Evolutionary conservation across 1,284 basidiomycete species (phyloP), one percentile per base, ranked within the genome.

Genomic region (Papiliotrema nemorosa): DNA sequence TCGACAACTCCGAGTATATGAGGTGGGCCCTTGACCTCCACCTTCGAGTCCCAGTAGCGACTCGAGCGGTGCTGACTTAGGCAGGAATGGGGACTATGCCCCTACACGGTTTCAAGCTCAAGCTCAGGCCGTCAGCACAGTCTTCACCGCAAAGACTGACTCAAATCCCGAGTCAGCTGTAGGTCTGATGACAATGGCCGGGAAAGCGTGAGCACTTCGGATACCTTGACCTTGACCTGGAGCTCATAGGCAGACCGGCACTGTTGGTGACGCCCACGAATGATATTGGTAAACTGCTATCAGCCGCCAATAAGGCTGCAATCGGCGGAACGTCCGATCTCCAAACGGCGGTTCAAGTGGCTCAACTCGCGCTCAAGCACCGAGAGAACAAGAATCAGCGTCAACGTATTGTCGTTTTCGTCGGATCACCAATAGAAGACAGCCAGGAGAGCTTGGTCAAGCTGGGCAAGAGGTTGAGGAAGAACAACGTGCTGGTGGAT

Each of bases 401-500:
- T 25, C 94, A 98, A 69, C 84, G 94, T 37, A 88, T 97, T 61
- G 84, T 98, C 63, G 87, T 90, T 39, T 97, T 98, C 64, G 84
- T 94, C 50, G 92, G 85, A 21, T 93, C 90, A 5, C 96, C 96
- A 0, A 74, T 91, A 13, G 80, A 82, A 27, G 70, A 72, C 43
- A 84, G 88, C 55, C 85, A 88, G 67, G 84, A 86, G 62, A 80
- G 79, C 53, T 83, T 94, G 79, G 78, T 88, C 60, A 85, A 84
- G 72, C 82, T 99, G 16, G 94, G 92, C 21, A 97, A 94, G 80
- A 94, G 91, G 74, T 80, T 99, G 62, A 96, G 97, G 80, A 99
- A 99, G 85, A 98, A 97, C 76, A 98, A 97, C 66, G 91, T 99
- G 36, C 88, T 92, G 0, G 82, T 98, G 13, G 94, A 99, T 75